Evolutionary conservation across 805 yeast genomes (phyloP).

Genomic region (Metschnikowia henanensis): DNA sequence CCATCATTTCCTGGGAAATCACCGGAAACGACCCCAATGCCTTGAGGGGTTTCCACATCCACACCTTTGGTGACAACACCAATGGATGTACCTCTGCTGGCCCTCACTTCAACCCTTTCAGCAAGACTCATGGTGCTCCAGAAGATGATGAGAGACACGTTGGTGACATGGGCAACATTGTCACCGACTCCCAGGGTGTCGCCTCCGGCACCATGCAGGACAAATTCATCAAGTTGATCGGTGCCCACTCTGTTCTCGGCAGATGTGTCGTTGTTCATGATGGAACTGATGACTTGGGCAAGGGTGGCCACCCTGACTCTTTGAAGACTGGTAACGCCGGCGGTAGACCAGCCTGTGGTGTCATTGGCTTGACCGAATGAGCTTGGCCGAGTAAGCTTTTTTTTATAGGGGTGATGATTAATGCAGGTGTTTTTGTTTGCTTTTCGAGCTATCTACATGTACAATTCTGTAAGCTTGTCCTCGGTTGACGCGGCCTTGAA

Average conservation of each 20-base stretch:
- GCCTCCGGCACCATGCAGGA: slow-evolving; percentile 91
- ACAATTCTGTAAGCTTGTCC: not conserved
- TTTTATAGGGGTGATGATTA: slow-evolving; percentile 7
- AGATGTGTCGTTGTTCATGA: slow-evolving; percentile 95
- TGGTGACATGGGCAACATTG: slow-evolving; percentile 95
- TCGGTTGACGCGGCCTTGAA: no score
- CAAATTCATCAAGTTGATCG: slow-evolving; percentile 72
- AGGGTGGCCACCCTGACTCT: slow-evolving; percentile 90
- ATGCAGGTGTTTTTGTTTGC: slow-evolving; percentile 1
- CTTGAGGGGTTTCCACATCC: slow-evolving; percentile 96
- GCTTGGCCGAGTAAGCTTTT: no score
- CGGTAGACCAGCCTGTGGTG: slow-evolving; percentile 98
- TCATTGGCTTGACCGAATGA: slow-evolving; percentile 70
- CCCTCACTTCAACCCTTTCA: slow-evolving; percentile 92
- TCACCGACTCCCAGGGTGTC: slow-evolving; percentile 83
- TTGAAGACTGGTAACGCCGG: slow-evolving; percentile 98
- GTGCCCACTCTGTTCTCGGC: slow-evolving; percentile 86
- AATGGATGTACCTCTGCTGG: slow-evolving; percentile 99
- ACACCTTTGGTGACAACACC: slow-evolving; percentile 98
- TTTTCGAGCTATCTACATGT: not conserved
- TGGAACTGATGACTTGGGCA: slow-evolving; percentile 92
- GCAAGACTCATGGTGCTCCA: slow-evolving; percentile 91
- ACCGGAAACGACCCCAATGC: slow-evolving; percentile 88
- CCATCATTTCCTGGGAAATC: slow-evolving; percentile 86
- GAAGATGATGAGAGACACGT: slow-evolving; percentile 79